Evolutionary conservation across 2,329 filamentous ascomycete genomes (phyloP), one percentile per base, ranked within the genome.

Genomic region (Myriosclerotinia curreyana): DNA sequence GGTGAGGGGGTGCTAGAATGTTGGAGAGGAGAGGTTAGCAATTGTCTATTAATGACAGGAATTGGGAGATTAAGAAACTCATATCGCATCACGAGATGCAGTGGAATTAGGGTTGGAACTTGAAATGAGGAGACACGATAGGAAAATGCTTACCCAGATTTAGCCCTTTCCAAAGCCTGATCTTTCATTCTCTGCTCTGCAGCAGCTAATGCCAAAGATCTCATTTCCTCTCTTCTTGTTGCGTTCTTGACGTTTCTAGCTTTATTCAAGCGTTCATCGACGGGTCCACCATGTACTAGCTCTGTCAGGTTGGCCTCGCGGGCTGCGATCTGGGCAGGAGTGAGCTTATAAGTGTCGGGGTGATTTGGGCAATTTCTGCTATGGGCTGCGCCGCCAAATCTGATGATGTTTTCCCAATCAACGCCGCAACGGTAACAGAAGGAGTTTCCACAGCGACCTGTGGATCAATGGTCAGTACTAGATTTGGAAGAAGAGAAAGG

Each of bases 351-450:
- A 5, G 42, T 22, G 11, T 59, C 50, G 6, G 36, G 48, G 22
- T 62, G 31, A 46, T 63, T 58, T 8, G 52, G 61, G 42, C 61
- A 63, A 12, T 25, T 50, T 51, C 61, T 55, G 2, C 42, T 60
- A 48, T 72, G 71, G 2, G 68, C 70, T 51, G 51, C 44, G 0
- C 14, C 46, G 11, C 71, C 69, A 5, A 67, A 44, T 12, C 68
- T 67, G 3, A 68, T 60, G 58, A 70, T 66, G 42, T 71, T 69
- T 5, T 71, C 67, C 61, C 64, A 70, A n/a, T 60, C 66, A 20
- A 51, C 69, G 25, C 65, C 53, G 50, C 70, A 72, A 14, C 64
- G 46, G 36, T 66, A 72, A 28, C 70, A 72, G 67, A 67, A 72
- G 50, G 66, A 60, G 3, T 67, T 53, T 15, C 70, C 70, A 42